phyloP scores from a whole-genome alignment of 2,329 filamentous ascomycete species.

The Drechslerella coelobrocha region DNA sequence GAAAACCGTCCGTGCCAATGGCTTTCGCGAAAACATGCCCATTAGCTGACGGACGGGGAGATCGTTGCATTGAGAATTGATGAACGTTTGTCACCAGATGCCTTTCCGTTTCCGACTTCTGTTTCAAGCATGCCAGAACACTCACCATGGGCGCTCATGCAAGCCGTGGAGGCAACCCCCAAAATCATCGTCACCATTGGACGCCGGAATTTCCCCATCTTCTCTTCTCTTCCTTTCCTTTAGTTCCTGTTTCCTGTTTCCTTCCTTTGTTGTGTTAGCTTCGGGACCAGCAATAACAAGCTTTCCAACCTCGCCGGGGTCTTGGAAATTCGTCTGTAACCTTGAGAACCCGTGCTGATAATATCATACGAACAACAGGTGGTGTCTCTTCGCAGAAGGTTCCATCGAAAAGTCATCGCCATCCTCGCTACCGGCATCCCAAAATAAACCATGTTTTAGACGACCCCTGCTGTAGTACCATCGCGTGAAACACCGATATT shows the following conservation, averaged over 20 bases:
- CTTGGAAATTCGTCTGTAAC: not conserved
- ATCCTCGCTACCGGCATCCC: not conserved
- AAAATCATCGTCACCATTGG: not conserved
- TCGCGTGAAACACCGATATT: not conserved
- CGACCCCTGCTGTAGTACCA: no score
- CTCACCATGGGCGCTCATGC: not conserved
- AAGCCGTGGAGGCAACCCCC: not conserved
- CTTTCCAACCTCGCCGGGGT: not conserved
- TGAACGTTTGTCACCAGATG: not conserved
- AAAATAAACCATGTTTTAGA: not conserved
- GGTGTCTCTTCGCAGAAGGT: slow-evolving; percentile 5
- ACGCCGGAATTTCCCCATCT: not conserved
- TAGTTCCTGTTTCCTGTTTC: not conserved
- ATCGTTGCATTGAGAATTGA: not conserved
- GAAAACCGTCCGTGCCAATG: not conserved
- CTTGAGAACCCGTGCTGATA: no score
- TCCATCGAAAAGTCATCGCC: not conserved
- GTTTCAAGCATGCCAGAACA: not conserved
- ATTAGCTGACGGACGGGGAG: not conserved
- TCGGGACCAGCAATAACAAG: not conserved
- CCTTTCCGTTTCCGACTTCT: not conserved
- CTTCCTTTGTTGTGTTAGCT: not conserved
- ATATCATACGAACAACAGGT: no score
- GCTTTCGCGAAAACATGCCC: not conserved
- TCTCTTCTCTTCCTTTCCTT: not conserved